Base-by-base conservation (phyloP, 1,284 basidiomycete species). In the Limonomyces culmigenus region DNA sequence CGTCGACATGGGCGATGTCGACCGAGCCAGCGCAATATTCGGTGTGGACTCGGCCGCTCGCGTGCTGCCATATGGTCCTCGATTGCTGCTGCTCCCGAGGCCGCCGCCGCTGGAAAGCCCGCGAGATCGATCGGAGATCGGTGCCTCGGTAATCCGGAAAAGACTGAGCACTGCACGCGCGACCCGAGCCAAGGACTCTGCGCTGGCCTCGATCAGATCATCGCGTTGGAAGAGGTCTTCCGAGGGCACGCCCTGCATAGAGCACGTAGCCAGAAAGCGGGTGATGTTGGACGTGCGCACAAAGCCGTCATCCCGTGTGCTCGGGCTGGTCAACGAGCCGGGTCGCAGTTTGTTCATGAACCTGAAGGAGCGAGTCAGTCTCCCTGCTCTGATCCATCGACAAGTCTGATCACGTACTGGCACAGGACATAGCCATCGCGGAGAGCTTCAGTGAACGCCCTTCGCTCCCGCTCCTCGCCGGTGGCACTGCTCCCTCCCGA, bases 391-490 rank as follows among this genome's bases (percentile, higher is more conserved):
- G n/a, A n/a, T 6, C 10, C 23, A 35, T 29, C 3, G 18, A 36
- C 37, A 39, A 32, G 29, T 8, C n/a, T 18, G 18, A 38, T 42
- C 37, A 74, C 76, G 59, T 50, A 88, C 86, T 85, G 76, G 70
- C 85, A 89, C 16, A 92, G 65, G 19, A 91, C 68, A 51, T 77
- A 80, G 2, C 87, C 87, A 59, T 92, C 87, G 45, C 72, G 59
- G 41, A 89, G 51, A 1, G 79, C 74, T 39, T 84, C 79, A 33
- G 65, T 64, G 48, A 89, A 88, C 23, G 72, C 52, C 39, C 62
- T 67, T 42, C 70, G 55, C 54, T 89, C 84, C 44, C 74, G 62
- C 44, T 85, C 80, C 52, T 83, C 83, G 20, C 74, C 58, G 47
- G 67, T 67, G 30, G 56, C 67, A 36, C 60, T 56, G 42, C 62